Evolutionary conservation across 257 asterid species (phyloP).

Genomic region (Striga asiatica): DNA sequence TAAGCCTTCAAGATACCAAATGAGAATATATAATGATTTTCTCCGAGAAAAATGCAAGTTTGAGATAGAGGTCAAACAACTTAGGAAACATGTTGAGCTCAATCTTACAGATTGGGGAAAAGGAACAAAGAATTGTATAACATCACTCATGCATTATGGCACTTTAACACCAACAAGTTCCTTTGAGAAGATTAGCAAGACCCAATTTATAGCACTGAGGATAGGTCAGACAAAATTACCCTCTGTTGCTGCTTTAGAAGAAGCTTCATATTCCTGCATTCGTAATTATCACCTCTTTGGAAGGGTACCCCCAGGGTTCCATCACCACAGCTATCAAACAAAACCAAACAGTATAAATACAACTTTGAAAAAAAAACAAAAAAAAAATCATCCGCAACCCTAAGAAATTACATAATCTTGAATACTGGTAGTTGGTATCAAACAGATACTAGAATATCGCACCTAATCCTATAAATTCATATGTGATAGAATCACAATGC

Average conservation of each 20-base stretch:
- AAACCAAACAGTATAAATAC: conserved; percentile 19
- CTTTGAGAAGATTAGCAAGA: neutral
- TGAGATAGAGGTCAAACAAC: neutral
- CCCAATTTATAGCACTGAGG: neutral
- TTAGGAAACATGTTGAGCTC: neutral
- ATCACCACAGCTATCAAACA: conserved; percentile 80
- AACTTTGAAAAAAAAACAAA: conserved; percentile 5
- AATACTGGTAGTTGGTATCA: neutral
- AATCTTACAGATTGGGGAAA: no score
- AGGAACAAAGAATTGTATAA: neutral
- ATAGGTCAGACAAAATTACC: conserved; percentile 35
- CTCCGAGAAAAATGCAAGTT: neutral
- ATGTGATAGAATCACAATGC: no score
- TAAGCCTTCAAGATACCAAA: neutral
- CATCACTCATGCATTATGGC: conserved; percentile 2
- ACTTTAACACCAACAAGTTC: neutral
- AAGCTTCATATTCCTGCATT: conserved; percentile 97
- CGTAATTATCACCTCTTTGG: conserved; percentile 87
- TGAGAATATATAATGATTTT: neutral
- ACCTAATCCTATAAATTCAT: no score
- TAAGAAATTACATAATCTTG: conserved; percentile 5
- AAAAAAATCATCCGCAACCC: no score
- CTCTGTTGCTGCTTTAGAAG: conserved; percentile 87
- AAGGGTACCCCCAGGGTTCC: conserved; percentile 80
- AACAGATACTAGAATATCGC: conserved; percentile 1